phyloP scores from a whole-genome alignment of 768 basidiomycete genomes.

The Lactarius psammicola region DNA sequence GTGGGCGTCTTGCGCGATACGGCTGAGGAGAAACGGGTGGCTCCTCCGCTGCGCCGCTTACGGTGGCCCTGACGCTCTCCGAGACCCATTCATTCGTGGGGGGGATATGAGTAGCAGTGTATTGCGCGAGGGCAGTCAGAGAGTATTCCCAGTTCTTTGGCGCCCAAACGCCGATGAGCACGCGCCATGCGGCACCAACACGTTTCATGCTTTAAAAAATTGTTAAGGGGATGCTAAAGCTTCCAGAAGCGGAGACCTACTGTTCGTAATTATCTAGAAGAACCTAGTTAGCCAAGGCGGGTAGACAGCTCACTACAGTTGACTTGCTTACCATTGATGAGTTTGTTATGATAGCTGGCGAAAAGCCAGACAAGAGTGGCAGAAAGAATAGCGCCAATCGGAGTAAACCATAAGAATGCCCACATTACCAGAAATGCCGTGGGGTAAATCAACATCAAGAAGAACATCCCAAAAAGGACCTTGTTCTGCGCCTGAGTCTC shows the following conservation, averaged over 20 bases:
- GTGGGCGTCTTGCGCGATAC: constrained; percentile 47
- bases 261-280: constrained; percentile 68
- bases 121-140: constrained; percentile 66
- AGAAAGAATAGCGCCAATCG: constrained; percentile 70
- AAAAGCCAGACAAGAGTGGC: constrained; percentile 69
- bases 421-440: constrained; percentile 83
- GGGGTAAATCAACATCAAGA: constrained; percentile 79
- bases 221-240: constrained; percentile 26
- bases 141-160: constrained; percentile 83
- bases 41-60: constrained; percentile 31
- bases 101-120: constrained; percentile 63
- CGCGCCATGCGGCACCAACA: constrained; percentile 89
- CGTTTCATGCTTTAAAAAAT: constrained; percentile 60
- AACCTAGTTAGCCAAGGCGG: not conserved
- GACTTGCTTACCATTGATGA: constrained; percentile 74
- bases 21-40: constrained; percentile 23
- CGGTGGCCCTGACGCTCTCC: constrained; percentile 37
- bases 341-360: constrained; percentile 78
- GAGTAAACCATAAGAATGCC: constrained; percentile 76
- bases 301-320: constrained; percentile 13
- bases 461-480: constrained; percentile 75
- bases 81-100: constrained; percentile 73
- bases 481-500: constrained; percentile 98
- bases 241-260: constrained; percentile 39
- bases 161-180: constrained; percentile 93